Evolutionary conservation across 306 rosid genomes (phyloP).

Genomic region (Hippophae tibetana): DNA sequence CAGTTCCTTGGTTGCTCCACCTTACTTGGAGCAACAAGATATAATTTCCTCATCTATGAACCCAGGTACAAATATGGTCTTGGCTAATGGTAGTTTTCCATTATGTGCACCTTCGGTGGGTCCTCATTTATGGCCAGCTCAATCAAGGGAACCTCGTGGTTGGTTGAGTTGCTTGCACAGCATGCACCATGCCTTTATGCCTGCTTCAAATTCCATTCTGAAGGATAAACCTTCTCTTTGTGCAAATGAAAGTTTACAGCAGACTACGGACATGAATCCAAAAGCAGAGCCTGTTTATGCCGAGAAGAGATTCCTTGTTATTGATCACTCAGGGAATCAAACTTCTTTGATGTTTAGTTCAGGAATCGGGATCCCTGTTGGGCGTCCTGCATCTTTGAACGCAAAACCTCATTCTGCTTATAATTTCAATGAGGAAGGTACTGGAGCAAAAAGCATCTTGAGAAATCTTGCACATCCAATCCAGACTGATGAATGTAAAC

Average conservation of each 20-base stretch:
- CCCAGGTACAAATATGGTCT: conserved; percentile 22
- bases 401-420: conserved; percentile 21
- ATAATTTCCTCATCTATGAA: conserved; percentile 28
- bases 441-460: conserved; percentile 21
- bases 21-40: conserved; percentile 39
- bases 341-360: conserved; percentile 57
- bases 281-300: conserved; percentile 19
- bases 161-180: conserved; percentile 55
- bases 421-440: conserved; percentile 27
- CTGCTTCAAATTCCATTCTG: conserved; percentile 24
- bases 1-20: conserved; percentile 29
- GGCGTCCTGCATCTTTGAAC: conserved; percentile 45
- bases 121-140: conserved; percentile 39
- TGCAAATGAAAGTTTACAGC: conserved; percentile 17
- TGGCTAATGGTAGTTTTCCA: conserved; percentile 33
- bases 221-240: conserved; percentile 24
- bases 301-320: conserved; percentile 54
- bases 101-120: conserved; percentile 23
- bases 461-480: conserved; percentile 31
- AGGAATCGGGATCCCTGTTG: conserved; percentile 41
- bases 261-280: conserved; percentile 17
- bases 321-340: conserved; percentile 60
- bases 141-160: conserved; percentile 49
- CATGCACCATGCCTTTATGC: conserved; percentile 39
- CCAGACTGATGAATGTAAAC: conserved; percentile 35